Conservation (phyloP, 2,329 filamentous ascomycete species). For the Nigrograna mackinnonii region DNA sequence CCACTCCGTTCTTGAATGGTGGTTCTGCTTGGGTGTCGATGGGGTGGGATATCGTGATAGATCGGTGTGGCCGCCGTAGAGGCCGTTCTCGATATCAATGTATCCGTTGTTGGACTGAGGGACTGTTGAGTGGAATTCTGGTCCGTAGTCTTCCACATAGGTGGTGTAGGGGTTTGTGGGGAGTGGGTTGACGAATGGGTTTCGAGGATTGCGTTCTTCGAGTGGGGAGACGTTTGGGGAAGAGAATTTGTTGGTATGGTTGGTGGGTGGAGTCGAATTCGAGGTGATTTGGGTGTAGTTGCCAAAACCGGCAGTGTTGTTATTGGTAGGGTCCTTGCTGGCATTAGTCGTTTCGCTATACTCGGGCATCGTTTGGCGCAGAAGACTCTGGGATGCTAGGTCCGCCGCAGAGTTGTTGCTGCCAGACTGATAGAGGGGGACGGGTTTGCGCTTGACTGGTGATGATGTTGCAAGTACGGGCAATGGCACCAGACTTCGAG, state of each 20-base stretch:
- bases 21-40: constrained; percentile 12
- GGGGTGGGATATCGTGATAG: constrained; percentile 27
- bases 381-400: constrained; percentile 19
- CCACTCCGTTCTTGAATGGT: constrained; percentile 30
- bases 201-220: constrained; percentile 9
- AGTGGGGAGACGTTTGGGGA: constrained; percentile 6
- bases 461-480: constrained; percentile 1
- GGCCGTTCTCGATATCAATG: constrained; percentile 26
- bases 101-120: constrained; percentile 4
- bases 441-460: constrained; percentile 27
- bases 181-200: too few relatives aligned
- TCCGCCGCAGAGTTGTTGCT: too few relatives aligned
- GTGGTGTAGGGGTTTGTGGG: constrained; percentile 20
- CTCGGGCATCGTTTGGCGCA: constrained; percentile 24
- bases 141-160: constrained; percentile 37
- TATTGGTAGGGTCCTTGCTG: too few relatives aligned
- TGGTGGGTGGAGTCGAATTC: background rate
- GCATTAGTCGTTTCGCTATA: too few relatives aligned
- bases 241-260: background rate
- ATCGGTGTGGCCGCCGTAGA: constrained; percentile 33
- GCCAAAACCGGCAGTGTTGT: background rate
- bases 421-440: too few relatives aligned
- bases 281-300: constrained; percentile 1
- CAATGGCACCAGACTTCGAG: constrained; percentile 3
- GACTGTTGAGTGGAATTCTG: constrained; percentile 26